Conservation (phyloP, 139 green algal species). For the Closterium sp. region DNA sequence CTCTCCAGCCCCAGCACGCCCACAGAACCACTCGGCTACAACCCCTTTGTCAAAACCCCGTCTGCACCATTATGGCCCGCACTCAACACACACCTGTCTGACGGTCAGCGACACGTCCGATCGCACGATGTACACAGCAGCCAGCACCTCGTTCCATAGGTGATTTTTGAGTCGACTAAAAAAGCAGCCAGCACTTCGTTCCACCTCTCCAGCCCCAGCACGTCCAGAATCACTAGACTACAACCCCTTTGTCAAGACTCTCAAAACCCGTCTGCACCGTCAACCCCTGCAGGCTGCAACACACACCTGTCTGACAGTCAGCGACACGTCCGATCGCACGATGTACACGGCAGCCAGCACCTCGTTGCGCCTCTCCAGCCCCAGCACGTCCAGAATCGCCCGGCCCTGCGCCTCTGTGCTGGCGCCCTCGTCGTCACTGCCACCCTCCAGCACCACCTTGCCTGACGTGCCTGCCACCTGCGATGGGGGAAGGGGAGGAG, state of each 20-base stretch:
- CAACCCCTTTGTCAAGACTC: no score
- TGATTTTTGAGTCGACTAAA: no score
- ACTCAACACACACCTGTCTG: constrained; percentile 67
- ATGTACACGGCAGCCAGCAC: constrained; percentile 88
- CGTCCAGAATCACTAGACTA: constrained; percentile 70
- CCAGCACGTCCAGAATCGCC: constrained; percentile 77
- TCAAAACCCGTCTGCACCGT: no score
- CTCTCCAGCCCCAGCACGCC: constrained; percentile 63
- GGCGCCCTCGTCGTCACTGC: constrained; percentile 86
- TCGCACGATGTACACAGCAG: constrained; percentile 79
- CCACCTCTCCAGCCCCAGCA: constrained; percentile 68
- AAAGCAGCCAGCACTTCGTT: constrained; percentile 81
- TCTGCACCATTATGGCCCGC: no score
- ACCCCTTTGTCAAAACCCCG: no score
- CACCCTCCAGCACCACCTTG: constrained; percentile 79
- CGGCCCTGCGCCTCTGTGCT: constrained; percentile 78
- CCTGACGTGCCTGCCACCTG: constrained; percentile 83
- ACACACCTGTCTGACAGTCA: constrained; percentile 70
- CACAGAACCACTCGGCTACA: no score
- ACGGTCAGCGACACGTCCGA: constrained; percentile 64
- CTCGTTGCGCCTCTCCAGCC: constrained; percentile 66
- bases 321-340: constrained; percentile 56
- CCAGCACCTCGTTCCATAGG: constrained; percentile 82
- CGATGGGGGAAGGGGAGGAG: background rate
- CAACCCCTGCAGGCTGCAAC: no score